phyloP scores from a whole-genome alignment of 75 land plant genomes.

The Sequoiadendron giganteum region DNA sequence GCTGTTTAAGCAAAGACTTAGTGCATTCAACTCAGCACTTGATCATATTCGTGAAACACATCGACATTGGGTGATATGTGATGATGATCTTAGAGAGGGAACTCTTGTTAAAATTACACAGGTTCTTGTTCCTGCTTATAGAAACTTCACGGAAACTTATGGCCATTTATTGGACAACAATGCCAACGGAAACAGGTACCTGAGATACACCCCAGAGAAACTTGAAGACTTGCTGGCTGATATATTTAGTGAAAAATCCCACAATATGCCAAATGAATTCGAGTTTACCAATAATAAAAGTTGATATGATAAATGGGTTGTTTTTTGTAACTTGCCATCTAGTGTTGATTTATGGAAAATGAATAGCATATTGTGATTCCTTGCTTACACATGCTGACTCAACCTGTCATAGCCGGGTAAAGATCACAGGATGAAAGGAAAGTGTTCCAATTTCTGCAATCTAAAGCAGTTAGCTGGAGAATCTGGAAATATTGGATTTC shows the following conservation, averaged over 20 bases:
- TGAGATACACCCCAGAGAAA: constrained; percentile 14
- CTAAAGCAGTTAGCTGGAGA: not conserved
- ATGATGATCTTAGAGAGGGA: constrained; percentile 11
- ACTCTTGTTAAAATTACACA: constrained; percentile 10
- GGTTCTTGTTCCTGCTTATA: constrained; percentile 15
- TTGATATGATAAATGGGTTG: not conserved
- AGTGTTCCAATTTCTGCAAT: not conserved
- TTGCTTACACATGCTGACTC: not conserved
- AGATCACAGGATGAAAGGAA: not conserved
- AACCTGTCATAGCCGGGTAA: not conserved
- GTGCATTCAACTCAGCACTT: not conserved
- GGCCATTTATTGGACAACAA: constrained; percentile 5
- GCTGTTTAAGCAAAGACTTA: constrained; percentile 9
- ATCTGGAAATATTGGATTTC: not conserved
- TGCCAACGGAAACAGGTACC: not conserved
- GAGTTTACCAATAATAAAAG: not conserved
- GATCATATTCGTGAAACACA: constrained; percentile 2
- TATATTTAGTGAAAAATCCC: not conserved
- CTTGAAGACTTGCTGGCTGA: constrained; percentile 14
- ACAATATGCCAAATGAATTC: not conserved
- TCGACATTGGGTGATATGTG: constrained; percentile 3
- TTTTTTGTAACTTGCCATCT: not conserved
- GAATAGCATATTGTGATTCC: not conserved
- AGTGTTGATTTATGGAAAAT: not conserved
- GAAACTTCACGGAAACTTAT: constrained; percentile 14